Evolutionary conservation across 179 eudicot genomes (phyloP).

Genomic region (Beta corolliflora): DNA sequence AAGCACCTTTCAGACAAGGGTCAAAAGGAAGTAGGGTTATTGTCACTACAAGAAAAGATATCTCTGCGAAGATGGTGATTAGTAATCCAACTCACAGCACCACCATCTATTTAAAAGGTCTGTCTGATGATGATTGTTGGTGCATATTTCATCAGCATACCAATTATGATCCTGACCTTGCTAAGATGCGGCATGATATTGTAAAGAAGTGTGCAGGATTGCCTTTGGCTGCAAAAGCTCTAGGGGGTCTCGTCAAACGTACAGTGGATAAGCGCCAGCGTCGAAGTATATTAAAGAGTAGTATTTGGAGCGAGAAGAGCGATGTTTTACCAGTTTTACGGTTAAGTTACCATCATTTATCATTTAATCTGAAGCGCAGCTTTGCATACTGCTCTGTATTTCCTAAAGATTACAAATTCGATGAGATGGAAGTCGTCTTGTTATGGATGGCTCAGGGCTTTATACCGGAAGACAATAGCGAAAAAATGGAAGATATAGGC

Average conservation of each 20-base stretch:
- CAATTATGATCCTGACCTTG: background rate
- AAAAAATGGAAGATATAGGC: slow-evolving; percentile 18
- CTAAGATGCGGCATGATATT: background rate
- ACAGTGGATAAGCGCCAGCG: slow-evolving; percentile 18
- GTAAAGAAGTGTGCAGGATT: slow-evolving; percentile 1
- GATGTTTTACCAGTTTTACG: slow-evolving; percentile 29
- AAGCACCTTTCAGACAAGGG: slow-evolving; percentile 4
- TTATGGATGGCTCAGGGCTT: slow-evolving; percentile 23
- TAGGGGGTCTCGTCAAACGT: slow-evolving; percentile 29
- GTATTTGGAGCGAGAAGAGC: slow-evolving; percentile 27
- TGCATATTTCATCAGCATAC: slow-evolving; percentile 5
- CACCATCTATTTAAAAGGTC: background rate
- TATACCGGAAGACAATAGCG: background rate
- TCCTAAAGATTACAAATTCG: slow-evolving; percentile 23
- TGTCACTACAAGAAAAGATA: slow-evolving; percentile 6
- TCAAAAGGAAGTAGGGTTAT: slow-evolving; percentile 8
- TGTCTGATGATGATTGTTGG: slow-evolving; percentile 11
- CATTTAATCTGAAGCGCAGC: slow-evolving; percentile 31
- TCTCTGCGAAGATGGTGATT: background rate
- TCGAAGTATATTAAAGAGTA: slow-evolving; percentile 18
- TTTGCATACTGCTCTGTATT: slow-evolving; percentile 34
- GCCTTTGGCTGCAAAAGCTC: slow-evolving; percentile 29
- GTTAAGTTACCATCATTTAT: slow-evolving; percentile 35
- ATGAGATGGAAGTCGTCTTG: slow-evolving; percentile 11
- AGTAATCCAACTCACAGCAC: background rate